A percentile compares a stretch with the other conserved stretches of the same genome.
phyloP scores from a whole-genome alignment of 305 asterid species.

The Stenogyne calaminthoides region DNA sequence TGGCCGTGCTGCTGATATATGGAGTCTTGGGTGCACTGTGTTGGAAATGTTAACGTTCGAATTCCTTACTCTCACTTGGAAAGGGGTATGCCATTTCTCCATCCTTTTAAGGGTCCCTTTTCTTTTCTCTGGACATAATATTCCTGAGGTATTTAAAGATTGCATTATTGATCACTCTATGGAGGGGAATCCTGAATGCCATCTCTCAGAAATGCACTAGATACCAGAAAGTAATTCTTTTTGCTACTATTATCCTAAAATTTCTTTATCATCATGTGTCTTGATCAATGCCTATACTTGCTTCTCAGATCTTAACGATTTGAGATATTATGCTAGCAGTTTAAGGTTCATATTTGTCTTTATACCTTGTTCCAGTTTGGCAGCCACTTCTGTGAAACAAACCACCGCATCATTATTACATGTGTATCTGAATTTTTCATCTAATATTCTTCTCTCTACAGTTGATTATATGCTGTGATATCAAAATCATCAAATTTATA shows the following conservation, averaged over 20 bases:
- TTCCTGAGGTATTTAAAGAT: background rate
- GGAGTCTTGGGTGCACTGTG: conserved; percentile 99
- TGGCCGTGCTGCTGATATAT: conserved; percentile 90
- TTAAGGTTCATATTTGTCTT: background rate
- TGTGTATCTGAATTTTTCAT: conserved; percentile 1
- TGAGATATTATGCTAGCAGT: background rate
- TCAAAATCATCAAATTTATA: background rate
- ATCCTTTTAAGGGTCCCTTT: background rate
- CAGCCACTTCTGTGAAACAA: background rate
- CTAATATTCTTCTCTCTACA: background rate
- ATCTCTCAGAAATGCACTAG: background rate
- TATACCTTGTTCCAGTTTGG: background rate
- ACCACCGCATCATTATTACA: background rate
- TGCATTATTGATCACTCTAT: background rate
- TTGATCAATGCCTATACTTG: conserved; percentile 5
- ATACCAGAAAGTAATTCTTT: conserved; percentile 3
- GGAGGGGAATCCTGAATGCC: conserved; percentile 10
- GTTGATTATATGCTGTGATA: background rate
- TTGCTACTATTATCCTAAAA: background rate
- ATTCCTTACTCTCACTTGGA: conserved; percentile 89
- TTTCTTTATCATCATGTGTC: background rate
- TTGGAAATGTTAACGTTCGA: conserved; percentile 87
- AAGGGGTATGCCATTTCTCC: conserved; percentile 52
- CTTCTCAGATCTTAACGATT: conserved; percentile 6
- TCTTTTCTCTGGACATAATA: background rate